Conservation (phyloP, 2,329 filamentous ascomycete genomes). For the Talaromyces sp. region DNA sequence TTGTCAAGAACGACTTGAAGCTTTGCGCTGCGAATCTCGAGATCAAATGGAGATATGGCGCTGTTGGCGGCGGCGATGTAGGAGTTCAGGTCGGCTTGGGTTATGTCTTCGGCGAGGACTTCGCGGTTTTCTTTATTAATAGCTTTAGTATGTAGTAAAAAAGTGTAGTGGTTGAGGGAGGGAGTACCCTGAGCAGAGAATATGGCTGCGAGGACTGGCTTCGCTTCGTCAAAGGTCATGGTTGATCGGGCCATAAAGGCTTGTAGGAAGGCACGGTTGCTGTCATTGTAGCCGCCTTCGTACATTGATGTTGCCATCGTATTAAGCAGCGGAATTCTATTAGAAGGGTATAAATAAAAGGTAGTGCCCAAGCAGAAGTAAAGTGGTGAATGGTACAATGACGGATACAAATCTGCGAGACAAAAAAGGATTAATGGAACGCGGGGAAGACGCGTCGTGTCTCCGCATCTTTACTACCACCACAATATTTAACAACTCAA, state of each 20-base stretch:
- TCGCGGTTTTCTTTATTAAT: slow-evolving; percentile 44
- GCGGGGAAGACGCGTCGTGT: slow-evolving; percentile 19
- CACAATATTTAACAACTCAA: background rate
- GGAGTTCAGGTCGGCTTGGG: slow-evolving; percentile 63
- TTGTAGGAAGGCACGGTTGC: slow-evolving; percentile 86
- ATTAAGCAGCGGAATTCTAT: no score
- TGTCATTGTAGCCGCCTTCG: slow-evolving; percentile 54
- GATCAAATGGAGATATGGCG: slow-evolving; percentile 75
- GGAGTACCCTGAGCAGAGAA: slow-evolving; percentile 58
- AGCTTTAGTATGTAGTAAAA: no score
- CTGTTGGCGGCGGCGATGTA: slow-evolving; percentile 70
- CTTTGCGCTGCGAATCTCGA: slow-evolving; percentile 72
- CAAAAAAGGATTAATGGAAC: slow-evolving; percentile 6
- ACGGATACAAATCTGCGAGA: slow-evolving; percentile 7
- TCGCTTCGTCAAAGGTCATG: slow-evolving; percentile 72
- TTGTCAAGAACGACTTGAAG: slow-evolving; percentile 7
- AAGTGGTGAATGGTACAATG: background rate
- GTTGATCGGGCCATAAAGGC: slow-evolving; percentile 76
- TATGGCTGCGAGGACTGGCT: slow-evolving; percentile 73
- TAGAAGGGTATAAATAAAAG: background rate
- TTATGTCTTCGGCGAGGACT: slow-evolving; percentile 62
- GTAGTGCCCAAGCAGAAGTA: background rate
- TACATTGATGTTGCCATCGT: slow-evolving; percentile 24
- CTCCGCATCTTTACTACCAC: background rate
- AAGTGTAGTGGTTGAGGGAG: background rate